phyloP scores from a whole-genome alignment of 176 grass and related monocot species.

The Musa acuminata region DNA sequence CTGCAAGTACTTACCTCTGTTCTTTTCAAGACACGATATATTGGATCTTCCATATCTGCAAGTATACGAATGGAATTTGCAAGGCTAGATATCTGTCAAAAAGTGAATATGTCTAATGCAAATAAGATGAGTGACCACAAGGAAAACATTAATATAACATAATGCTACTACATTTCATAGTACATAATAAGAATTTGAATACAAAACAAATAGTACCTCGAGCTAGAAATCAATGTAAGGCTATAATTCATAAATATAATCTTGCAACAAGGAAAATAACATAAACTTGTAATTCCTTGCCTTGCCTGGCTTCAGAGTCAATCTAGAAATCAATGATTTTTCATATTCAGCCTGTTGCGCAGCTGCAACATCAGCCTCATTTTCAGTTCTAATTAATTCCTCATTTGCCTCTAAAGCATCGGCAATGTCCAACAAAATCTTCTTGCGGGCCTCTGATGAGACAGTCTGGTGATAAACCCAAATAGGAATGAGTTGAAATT shows the following conservation, averaged over 20 bases:
- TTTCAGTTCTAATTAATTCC: constrained; percentile 60
- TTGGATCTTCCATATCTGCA: constrained; percentile 90
- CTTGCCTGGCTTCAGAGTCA: constrained; percentile 82
- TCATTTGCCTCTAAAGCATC: constrained; percentile 74
- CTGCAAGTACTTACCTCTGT: constrained; percentile 46
- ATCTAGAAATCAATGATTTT: constrained; percentile 60
- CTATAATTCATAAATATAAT: background rate
- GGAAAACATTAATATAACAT: too few species aligned
- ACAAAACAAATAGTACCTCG: too few species aligned
- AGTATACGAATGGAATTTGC: constrained; percentile 76
- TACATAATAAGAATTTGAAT: too few species aligned
- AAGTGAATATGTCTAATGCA: background rate
- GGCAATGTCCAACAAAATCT: constrained; percentile 76
- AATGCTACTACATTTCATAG: too few species aligned
- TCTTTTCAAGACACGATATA: constrained; percentile 61
- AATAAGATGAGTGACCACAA: background rate
- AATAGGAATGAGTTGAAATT: background rate
- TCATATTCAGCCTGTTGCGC: constrained; percentile 76
- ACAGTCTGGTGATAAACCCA: constrained; percentile 40
- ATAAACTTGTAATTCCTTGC: constrained; percentile 18
- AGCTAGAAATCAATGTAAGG: background rate
- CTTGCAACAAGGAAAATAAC: background rate
- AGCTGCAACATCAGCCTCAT: constrained; percentile 65
- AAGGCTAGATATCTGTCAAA: constrained; percentile 71
- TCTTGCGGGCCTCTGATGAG: constrained; percentile 76